These are phyloP conservation scores for Aspergillus unguis DNA, from an alignment of 2,329 filamentous ascomycete genomes.

Conservation along the genomic window DNA sequence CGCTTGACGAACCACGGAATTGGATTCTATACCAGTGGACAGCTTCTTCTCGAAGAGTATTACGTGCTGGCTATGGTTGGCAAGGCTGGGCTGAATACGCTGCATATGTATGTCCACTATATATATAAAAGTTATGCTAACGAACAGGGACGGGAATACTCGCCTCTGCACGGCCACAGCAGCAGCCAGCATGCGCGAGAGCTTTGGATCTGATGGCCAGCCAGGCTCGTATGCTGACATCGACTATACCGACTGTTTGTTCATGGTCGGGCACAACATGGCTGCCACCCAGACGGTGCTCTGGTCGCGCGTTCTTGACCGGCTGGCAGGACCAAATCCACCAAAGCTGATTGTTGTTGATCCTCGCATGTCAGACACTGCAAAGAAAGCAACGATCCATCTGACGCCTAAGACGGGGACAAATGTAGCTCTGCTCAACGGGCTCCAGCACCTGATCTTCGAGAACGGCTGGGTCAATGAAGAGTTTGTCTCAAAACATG, in stretches of 20 bases:
- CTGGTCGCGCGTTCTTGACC: constrained; percentile 36
- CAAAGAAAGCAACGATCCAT: constrained; percentile 35
- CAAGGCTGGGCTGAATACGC: constrained; percentile 37
- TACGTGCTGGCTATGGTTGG: constrained; percentile 40
- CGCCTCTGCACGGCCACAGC: constrained; percentile 40
- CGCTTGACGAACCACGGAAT: constrained; percentile 38
- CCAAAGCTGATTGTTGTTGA: constrained; percentile 38
- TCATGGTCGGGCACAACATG: constrained; percentile 39
- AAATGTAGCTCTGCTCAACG: constrained; percentile 39
- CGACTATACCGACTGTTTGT: constrained; percentile 37
- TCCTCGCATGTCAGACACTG: constrained; percentile 33
- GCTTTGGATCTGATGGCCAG: constrained; percentile 39
- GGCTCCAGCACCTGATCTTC: constrained; percentile 38
- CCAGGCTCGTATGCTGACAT: constrained; percentile 38
- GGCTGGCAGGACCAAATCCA: constrained; percentile 34
- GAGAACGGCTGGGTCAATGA: constrained; percentile 36
- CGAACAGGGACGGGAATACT: constrained; percentile 40
- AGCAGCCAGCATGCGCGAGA: constrained; percentile 39
- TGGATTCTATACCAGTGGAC: constrained; percentile 39
- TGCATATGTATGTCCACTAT: constrained; percentile 33
- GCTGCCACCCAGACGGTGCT: constrained; percentile 38
- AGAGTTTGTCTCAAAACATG: constrained; percentile 29
- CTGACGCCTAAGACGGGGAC: constrained; percentile 35
- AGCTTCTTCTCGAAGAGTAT: constrained; percentile 41
- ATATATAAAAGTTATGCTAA: background rate